These are phyloP conservation scores for Silene coronaria DNA, from an alignment of 179 eudicot genomes.

Conservation along the genomic window DNA sequence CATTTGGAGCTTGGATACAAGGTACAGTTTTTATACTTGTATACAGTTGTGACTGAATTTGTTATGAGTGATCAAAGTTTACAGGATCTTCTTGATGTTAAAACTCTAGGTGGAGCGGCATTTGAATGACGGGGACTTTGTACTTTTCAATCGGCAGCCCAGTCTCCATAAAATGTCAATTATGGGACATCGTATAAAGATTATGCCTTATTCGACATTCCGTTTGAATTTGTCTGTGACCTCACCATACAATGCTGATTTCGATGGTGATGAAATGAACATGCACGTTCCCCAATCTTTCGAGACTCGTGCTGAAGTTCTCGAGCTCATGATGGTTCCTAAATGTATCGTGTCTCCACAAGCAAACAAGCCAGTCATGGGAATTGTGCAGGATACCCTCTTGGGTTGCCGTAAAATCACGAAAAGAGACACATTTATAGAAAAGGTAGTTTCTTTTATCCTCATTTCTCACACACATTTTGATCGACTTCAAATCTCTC, in stretches of 20 bases:
- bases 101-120: constrained; percentile 80
- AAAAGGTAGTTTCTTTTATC: constrained; percentile 55
- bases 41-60: background rate
- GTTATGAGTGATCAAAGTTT: background rate
- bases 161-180: constrained; percentile 99
- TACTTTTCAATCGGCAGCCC: constrained; percentile 95
- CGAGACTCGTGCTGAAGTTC: constrained; percentile 96
- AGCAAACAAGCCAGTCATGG: constrained; percentile 96
- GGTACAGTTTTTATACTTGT: constrained; percentile 30
- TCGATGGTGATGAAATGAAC: constrained; percentile 99
- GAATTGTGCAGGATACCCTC: constrained; percentile 97
- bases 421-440: constrained; percentile 94
- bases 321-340: constrained; percentile 99
- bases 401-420: constrained; percentile 97
- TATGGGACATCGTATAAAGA: constrained; percentile 97
- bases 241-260: constrained; percentile 98
- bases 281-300: constrained; percentile 99
- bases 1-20: constrained; percentile 97
- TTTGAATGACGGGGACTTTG: constrained; percentile 92
- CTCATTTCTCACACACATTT: background rate
- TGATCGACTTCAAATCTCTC: background rate
- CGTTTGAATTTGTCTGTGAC: constrained; percentile 92
- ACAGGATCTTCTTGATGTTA: constrained; percentile 7
- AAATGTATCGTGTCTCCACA: constrained; percentile 98
- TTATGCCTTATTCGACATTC: constrained; percentile 97